Conservation (phyloP, 805 yeast species). For the Hanseniaspora vineae region DNA sequence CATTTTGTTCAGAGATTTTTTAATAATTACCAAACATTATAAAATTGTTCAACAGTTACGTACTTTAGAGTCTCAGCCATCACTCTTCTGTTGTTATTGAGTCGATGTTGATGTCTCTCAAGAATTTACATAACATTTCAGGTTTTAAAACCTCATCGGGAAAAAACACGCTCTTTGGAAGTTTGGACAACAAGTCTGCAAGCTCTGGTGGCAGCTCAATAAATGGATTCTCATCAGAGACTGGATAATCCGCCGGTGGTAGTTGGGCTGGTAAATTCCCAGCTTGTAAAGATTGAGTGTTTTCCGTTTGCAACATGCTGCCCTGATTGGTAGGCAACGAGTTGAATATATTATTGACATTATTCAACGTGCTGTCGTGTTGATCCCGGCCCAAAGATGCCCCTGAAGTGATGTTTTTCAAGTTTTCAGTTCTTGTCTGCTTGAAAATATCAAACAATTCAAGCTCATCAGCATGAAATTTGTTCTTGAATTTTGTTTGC, state of each 20-base stretch:
- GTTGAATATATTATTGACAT: background rate
- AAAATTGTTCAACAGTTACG: too few species aligned
- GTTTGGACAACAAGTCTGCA: constrained; percentile 14
- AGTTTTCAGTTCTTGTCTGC: constrained; percentile 1
- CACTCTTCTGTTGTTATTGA: background rate
- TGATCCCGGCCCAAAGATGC: background rate
- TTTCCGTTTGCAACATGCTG: too few species aligned
- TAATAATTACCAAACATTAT: too few species aligned
- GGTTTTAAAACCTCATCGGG: constrained; percentile 21
- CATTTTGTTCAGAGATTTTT: too few species aligned
- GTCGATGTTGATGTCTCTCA: background rate
- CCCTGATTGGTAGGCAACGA: too few species aligned
- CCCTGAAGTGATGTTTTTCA: background rate
- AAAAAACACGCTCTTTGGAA: constrained; percentile 24
- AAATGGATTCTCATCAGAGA: background rate
- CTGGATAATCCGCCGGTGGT: too few species aligned
- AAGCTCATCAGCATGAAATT: constrained; percentile 26
- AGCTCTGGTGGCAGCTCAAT: constrained; percentile 17
- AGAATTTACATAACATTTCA: constrained; percentile 9
- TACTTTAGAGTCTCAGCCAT: too few species aligned
- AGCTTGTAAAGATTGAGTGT: too few species aligned
- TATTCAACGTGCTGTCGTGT: constrained; percentile 1
- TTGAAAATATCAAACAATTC: constrained; percentile 6
- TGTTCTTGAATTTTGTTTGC: constrained; percentile 50
- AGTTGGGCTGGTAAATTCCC: background rate